Evolutionary conservation across 2,329 filamentous ascomycete species (phyloP).

Genomic region (Sordariomycetes sp.): DNA sequence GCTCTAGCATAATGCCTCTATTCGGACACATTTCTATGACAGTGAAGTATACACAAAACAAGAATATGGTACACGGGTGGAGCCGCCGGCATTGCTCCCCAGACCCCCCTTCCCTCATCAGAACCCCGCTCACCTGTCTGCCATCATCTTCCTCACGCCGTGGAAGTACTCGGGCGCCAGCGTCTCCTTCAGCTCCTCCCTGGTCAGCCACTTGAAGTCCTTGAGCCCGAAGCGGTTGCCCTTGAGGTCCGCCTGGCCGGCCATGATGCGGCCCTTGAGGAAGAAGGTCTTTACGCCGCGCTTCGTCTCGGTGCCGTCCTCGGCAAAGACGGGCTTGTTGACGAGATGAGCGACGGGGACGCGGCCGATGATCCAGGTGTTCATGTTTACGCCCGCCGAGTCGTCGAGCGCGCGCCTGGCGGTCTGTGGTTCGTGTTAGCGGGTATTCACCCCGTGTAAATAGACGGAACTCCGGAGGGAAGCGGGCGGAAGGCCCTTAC

Average conservation of each 20-base stretch:
- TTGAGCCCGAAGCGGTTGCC: slow-evolving; percentile 58
- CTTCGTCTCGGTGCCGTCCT: slow-evolving; percentile 25
- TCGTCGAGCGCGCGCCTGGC: slow-evolving; percentile 67
- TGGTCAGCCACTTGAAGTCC: slow-evolving; percentile 88
- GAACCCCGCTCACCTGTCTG: slow-evolving; percentile 46
- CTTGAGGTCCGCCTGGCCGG: slow-evolving; percentile 75
- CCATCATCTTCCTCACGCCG: slow-evolving; percentile 71
- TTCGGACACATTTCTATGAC: slow-evolving; percentile 3
- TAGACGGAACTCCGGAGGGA: not conserved
- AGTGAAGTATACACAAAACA: slow-evolving; percentile 2
- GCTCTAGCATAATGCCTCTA: not conserved
- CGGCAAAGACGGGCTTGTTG: slow-evolving; percentile 31
- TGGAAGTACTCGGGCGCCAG: slow-evolving; percentile 59
- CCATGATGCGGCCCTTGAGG: slow-evolving; percentile 92
- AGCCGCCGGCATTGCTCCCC: not conserved
- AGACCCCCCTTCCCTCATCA: slow-evolving; percentile 10
- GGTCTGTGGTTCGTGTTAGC: slow-evolving; percentile 39
- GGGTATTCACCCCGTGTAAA: not conserved
- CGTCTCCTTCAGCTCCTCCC: slow-evolving; percentile 65
- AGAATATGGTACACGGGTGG: slow-evolving; percentile 1
- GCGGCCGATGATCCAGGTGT: slow-evolving; percentile 92
- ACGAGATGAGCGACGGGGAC: slow-evolving; percentile 75
- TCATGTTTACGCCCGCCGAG: slow-evolving; percentile 86
- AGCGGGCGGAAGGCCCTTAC: slow-evolving; percentile 52
- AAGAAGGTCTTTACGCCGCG: slow-evolving; percentile 82